phyloP scores from a whole-genome alignment of 306 rosid species.

The Prunus campanulata region DNA sequence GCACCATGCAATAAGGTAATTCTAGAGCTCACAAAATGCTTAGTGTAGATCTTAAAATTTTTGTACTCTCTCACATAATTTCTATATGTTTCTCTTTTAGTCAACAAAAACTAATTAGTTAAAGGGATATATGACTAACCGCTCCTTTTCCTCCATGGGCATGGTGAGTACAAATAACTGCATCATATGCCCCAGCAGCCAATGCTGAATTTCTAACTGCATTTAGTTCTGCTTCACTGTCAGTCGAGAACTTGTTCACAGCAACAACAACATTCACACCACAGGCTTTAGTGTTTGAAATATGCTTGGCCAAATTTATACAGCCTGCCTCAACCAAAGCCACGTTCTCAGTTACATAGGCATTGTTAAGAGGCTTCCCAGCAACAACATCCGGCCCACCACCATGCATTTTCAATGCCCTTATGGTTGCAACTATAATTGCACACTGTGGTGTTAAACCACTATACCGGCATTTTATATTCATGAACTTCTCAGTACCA shows the following conservation, averaged over 20 bases:
- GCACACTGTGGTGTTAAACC: constrained; percentile 95
- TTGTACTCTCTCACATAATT: background rate
- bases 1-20: background rate
- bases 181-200: constrained; percentile 88
- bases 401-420: constrained; percentile 97
- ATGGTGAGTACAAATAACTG: constrained; percentile 86
- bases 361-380: constrained; percentile 89
- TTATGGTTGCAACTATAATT: constrained; percentile 82
- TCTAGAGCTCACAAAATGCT: no score
- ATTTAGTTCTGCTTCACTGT: constrained; percentile 80
- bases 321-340: constrained; percentile 90
- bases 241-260: constrained; percentile 83
- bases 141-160: constrained; percentile 99
- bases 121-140: constrained; percentile 43
- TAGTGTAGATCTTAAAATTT: background rate
- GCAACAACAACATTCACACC: constrained; percentile 95
- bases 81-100: background rate
- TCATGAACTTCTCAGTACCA: constrained; percentile 94
- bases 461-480: constrained; percentile 90
- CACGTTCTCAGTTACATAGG: constrained; percentile 76
- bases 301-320: constrained; percentile 81
- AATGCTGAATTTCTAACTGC: constrained; percentile 68
- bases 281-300: constrained; percentile 68
- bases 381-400: constrained; percentile 96
- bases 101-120: background rate